A percentile compares a stretch with the other conserved stretches of the same genome.
Evolutionary conservation across 2,329 filamentous ascomycete genomes (phyloP).

Genomic region (Fusarium proliferatum): DNA sequence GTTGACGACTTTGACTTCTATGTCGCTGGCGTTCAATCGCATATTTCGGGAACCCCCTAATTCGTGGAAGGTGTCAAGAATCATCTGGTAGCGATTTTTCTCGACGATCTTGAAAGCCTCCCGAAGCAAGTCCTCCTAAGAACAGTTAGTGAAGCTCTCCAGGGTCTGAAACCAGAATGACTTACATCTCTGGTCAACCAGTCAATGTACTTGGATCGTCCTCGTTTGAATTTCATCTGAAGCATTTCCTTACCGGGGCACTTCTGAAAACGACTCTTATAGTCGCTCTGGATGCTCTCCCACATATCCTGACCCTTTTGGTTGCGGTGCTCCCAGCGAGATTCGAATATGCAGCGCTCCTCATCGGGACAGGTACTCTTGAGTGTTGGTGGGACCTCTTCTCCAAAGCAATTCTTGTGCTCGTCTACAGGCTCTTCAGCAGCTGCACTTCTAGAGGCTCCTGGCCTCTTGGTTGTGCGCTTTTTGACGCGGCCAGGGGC

Average conservation of each 20-base stretch:
- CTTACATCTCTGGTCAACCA: constrained; percentile 65
- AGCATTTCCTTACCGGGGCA: constrained; percentile 60
- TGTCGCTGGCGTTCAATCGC: constrained; percentile 61
- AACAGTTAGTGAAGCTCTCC: constrained; percentile 13
- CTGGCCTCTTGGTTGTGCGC: constrained; percentile 32
- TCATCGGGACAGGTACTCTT: constrained; percentile 59
- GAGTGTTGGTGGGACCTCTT: constrained; percentile 53
- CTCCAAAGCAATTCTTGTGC: constrained; percentile 50
- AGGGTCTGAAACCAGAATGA: background rate
- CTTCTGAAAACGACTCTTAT: constrained; percentile 49
- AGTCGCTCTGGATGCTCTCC: constrained; percentile 63
- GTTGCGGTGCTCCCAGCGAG: constrained; percentile 58
- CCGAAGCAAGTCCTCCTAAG: constrained; percentile 54
- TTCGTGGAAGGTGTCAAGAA: constrained; percentile 60
- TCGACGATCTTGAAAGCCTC: constrained; percentile 56
- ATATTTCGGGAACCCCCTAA: constrained; percentile 61
- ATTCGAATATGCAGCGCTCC: constrained; percentile 61
- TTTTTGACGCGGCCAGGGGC: constrained; percentile 46
- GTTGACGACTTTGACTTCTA: constrained; percentile 62
- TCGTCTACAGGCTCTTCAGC: constrained; percentile 45
- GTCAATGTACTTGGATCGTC: constrained; percentile 59
- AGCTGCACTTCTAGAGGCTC: constrained; percentile 12
- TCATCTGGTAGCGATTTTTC: constrained; percentile 55
- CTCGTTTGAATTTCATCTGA: constrained; percentile 67
- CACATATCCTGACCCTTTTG: constrained; percentile 69